Base-by-base conservation (phyloP, 2,329 filamentous ascomycete species). In the Ceratocystis albifundus region DNA sequence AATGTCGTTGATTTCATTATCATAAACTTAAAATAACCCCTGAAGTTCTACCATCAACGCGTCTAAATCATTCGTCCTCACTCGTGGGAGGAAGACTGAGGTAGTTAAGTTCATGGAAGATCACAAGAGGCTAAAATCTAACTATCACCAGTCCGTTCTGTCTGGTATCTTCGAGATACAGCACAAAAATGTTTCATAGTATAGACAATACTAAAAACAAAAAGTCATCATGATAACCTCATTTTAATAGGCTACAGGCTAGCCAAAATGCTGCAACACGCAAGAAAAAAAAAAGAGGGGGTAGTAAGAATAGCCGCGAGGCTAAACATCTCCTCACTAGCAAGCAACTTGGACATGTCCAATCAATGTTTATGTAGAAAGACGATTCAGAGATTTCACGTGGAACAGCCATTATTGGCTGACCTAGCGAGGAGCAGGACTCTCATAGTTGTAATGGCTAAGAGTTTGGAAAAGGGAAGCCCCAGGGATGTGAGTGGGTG, bases 1-100 rank as follows among this genome's bases (percentile, higher is more conserved):
- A 45, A 64, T 61, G 50, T 68, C 61, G 66, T 68, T 64, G 61
- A 68, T 50, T 53, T 68, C 64, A 66, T 68, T 66, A 66, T 68
- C 64, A 66, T 68, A 66, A 68, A 55, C 30, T 53, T 64, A 36
- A 45, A 64, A 61, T 66, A 61, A 55, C 64, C 61, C 64, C 36
- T 25, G 55, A 61, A 63, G 61, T 66, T 44, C 50, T 48, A 55
- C 64, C 62, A 68, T 64, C 45, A 66, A 61, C 61, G 4, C 28
- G 8, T 7, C 17, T 36, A 30, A 59, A 32, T 59, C 28, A 10
- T 36, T 15, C 25, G 32, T 7, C 28, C 55, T 36, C 55, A 5
- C 17, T 10, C 22, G 25, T 59, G 22, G n/a, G 55, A 30, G 55
- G 25, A 7, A 59, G 22, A 36, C 32, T 36, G 28, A n/a, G 17